Conservation (phyloP, 352 stramenopile genomes). For the Aphanomyces cochlioides region DNA sequence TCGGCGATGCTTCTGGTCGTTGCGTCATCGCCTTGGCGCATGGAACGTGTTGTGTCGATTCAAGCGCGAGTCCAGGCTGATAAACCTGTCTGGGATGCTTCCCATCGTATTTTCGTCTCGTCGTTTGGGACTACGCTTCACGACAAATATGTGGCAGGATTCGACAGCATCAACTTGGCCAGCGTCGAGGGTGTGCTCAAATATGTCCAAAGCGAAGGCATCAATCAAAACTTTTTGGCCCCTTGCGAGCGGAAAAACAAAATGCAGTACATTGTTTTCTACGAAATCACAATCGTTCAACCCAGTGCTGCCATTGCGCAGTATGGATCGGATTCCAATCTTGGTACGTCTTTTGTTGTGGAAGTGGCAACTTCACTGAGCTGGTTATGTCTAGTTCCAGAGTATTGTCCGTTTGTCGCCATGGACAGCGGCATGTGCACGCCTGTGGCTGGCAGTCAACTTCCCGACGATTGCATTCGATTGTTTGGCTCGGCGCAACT, state of each 20-base stretch:
- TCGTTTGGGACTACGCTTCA: conserved; percentile 38
- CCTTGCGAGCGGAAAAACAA: conserved; percentile 76
- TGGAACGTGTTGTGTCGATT: conserved; percentile 63
- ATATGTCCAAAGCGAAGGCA: conserved; percentile 77
- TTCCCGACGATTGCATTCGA: conserved; percentile 15
- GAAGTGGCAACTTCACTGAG: neutral
- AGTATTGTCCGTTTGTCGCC: conserved; percentile 32
- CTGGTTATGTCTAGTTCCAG: conserved; percentile 23
- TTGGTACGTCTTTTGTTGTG: neutral
- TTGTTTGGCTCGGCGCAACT: conserved; percentile 19
- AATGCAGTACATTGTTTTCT: conserved; percentile 79
- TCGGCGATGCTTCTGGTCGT: too few relatives aligned
- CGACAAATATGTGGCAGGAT: conserved; percentile 49
- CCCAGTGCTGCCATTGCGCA: conserved; percentile 71
- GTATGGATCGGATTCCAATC: conserved; percentile 43
- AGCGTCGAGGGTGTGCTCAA: conserved; percentile 68
- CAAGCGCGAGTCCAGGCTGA: conserved; percentile 74
- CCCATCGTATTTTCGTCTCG: conserved; percentile 26
- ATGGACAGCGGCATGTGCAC: conserved; percentile 32
- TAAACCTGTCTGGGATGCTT: conserved; percentile 50
- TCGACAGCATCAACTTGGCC: conserved; percentile 78
- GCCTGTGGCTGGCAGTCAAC: neutral
- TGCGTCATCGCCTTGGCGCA: conserved; percentile 35
- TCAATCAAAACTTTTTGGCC: conserved; percentile 49
- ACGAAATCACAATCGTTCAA: conserved; percentile 69